A percentile compares a stretch with the other conserved stretches of the same genome.
These are phyloP conservation scores for Venturia nashicola DNA, from an alignment of 2,329 filamentous ascomycete species.

Conservation along the genomic window DNA sequence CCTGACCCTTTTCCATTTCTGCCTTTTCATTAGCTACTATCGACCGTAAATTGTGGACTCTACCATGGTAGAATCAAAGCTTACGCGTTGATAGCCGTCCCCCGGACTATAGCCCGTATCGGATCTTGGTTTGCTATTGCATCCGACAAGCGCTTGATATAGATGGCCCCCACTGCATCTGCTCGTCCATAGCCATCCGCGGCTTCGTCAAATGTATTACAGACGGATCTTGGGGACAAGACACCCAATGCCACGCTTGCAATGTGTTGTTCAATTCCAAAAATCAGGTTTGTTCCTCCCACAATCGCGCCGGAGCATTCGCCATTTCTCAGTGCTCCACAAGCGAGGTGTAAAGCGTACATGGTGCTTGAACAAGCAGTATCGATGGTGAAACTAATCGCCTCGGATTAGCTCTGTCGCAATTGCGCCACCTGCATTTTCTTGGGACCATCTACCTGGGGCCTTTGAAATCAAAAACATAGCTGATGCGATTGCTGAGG, in stretches of 20 bases:
- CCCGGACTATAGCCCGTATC: slow-evolving; percentile 22
- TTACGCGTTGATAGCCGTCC: slow-evolving; percentile 16
- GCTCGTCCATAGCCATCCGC: slow-evolving; percentile 25
- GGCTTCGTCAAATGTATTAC: slow-evolving; percentile 20
- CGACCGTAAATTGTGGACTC: no score
- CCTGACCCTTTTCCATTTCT: slow-evolving; percentile 17
- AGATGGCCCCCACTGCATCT: slow-evolving; percentile 22
- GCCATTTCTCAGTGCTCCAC: slow-evolving; percentile 17
- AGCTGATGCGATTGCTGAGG: slow-evolving; percentile 17
- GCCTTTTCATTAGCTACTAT: no score
- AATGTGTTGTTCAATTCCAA: slow-evolving; percentile 20
- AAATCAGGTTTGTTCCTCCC: slow-evolving; percentile 26
- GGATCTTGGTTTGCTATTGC: slow-evolving; percentile 23
- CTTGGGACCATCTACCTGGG: slow-evolving; percentile 10
- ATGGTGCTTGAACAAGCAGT: slow-evolving; percentile 31
- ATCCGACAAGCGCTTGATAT: slow-evolving; percentile 19
- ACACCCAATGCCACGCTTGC: slow-evolving; percentile 24
- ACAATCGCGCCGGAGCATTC: slow-evolving; percentile 22
- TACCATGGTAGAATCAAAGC: no score
- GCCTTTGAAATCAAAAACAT: slow-evolving; percentile 16
- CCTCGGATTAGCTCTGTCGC: no score
- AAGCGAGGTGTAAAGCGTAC: slow-evolving; percentile 25
- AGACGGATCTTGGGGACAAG: slow-evolving; percentile 22
- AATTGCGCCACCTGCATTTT: no score
- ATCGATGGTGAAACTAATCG: slow-evolving; percentile 8